Evolutionary conservation across 768 basidiomycete species (phyloP), one percentile per base, ranked within the genome.

Genomic region (Serendipita sp.): DNA sequence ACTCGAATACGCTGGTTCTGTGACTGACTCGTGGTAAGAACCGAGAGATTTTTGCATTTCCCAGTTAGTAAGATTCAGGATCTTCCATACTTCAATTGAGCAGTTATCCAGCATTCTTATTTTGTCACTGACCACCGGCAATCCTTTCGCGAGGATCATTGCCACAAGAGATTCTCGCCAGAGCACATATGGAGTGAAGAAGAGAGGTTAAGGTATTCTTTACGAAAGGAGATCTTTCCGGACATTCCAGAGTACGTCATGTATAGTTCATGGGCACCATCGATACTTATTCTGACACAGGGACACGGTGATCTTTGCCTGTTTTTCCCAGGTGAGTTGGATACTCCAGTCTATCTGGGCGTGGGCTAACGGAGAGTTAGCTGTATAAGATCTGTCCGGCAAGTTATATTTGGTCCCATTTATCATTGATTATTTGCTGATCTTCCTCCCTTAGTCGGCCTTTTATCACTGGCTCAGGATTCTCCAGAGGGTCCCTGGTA

Each of bases 61-160:
- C 78, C 78, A 0, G 78, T 79, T 63, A 44, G 76, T 66, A 44
- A 13, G 10, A 44, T 16, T 43, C 15, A 48, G 18, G 29, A 48
- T 45, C 18, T 18, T 53, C 36, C 43, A 31, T 3, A 63, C 8
- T 18, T 13, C 62, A n/a, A 31, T 3, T 27, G 27, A 23, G 23
- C 11, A 3, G 31, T 16, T 43, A 27, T 13, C 5, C 64, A 79
- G 78, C 76, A 79, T 68, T 74, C 77, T 13, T 79, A 76, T 67
- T 79, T 81, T 64, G 77, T 75, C 36, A 78, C 78, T 3, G 80
- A 81, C 65, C 80, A 81, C 66, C 77, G 74, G 63, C 80, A 81
- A 66, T 75, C 77, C 3, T 78, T 71, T 68, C 67, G 72, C 27
- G 70, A 71, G n/a, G 74, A 73, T 62, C 66, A 70, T 66, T 23